Base-by-base conservation (phyloP, 2,329 filamentous ascomycete species). In the Neobulgaria alba region DNA sequence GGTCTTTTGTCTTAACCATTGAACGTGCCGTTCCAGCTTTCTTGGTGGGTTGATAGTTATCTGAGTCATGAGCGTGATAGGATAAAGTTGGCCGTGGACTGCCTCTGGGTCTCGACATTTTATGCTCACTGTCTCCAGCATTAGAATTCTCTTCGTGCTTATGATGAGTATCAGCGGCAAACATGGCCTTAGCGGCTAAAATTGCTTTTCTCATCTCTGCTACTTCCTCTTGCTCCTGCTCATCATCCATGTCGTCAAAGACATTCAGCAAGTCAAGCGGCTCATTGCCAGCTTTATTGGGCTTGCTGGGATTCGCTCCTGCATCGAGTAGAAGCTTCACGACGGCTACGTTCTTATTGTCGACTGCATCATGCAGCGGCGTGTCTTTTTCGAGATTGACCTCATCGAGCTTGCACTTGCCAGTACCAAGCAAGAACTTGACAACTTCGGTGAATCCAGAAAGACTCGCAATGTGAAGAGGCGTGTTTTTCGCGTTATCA, bases 401-500 rank as follows among this genome's bases (percentile, higher is more conserved):
- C 55, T 75, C 90, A 56, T 95, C 85, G 33, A 51, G 42, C 29
- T 51, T 42, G 92, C 73, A 41, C 85, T 82, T 63, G 23, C 86
- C 85, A 47, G 86, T 81, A 7, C 85, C 77, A 47, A 98, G 79
- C 29, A 98, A 67, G 39, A 94, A 82, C 58, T 85, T 80, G 29
- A 96, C 92, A 42, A 96, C 89, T 40, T 92, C 77, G 21, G 81
- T 80, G 60, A 82, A 85, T 5, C 92, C 92, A 57, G 92, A 83
- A 43, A 98, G 72, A 21, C 89, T 80, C 23, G 92, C 90, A 50
- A 95, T 92, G 61, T 98, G 92, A 23, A 98, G 69, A 17, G 92
- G 92, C 1, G 90, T 93, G 56, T 96, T 96, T n/a, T 87, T 86
- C 10, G 92, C 92, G 59, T 95, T 93, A 58, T 98, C 92, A 17